Evolutionary conservation across 2,329 filamentous ascomycete species (phyloP), one percentile per base, ranked within the genome.

Genomic region (Verticillium zaregamsianum): DNA sequence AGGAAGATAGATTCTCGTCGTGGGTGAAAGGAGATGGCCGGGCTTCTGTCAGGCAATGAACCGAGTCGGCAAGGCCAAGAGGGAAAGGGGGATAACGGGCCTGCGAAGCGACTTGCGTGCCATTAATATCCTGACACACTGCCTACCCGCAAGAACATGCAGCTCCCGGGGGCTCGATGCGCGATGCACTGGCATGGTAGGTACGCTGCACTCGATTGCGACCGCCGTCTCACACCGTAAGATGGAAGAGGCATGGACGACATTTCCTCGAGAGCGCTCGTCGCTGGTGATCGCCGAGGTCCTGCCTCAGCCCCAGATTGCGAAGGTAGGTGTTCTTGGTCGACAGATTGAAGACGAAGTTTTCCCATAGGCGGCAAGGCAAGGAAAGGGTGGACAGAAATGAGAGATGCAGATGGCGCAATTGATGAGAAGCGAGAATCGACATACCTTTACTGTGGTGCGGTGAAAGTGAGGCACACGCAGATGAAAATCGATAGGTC

Each of bases 41-140:
- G 33, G 11, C 33, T 28, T 28, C 28, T 11, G 33, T 35, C 33
- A 35, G 33, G 28, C 28, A 39, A 45, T 23, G 39, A 20, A 11
- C n/a, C 28, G 15, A 23, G n/a, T 20, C n/a, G n/a, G 39, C 39
- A 20, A 20, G 39, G 17, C n/a, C 8, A 45, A n/a, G 39, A 45
- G n/a, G 45, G 45, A 12, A 23, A n/a, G 20, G 20, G n/a, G 40
- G 20, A 20, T 12, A 4, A 11, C 20, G 45, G 20, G n/a, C 45
- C 45, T 57, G 32, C 55, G n/a, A 35, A 32, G 32, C 31, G 31
- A 25, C 55, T 37, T 23, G 32, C 4, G 32, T 57, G 17, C 55
- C 55, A 57, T 37, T 57, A 35, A 57, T 57, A 57, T 35, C 55
- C 55, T 57, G 55, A 57, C 33, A 57, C 55, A 37, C 25, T 32